phyloP scores from a whole-genome alignment of 495 filamentous ascomycete genomes.

The Physcia stellaris region DNA sequence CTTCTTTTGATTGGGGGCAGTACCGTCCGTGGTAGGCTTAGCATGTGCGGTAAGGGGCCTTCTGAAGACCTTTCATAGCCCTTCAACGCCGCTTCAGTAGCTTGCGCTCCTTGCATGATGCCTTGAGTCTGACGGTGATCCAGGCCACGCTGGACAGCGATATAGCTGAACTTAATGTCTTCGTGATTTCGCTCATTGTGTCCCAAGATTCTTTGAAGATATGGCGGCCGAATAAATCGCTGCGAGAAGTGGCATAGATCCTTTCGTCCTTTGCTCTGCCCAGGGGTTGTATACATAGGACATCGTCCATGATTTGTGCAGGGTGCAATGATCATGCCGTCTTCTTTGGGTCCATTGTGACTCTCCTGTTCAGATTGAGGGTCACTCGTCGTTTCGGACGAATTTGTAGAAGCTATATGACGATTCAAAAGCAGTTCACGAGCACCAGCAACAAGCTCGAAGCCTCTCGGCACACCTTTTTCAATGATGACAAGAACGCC shows the following conservation, averaged over 20 bases:
- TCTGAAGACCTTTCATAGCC: slow-evolving; percentile 28
- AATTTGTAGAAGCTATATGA: slow-evolving; percentile 54
- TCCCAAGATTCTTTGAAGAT: slow-evolving; percentile 66
- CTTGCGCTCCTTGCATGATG: slow-evolving; percentile 28
- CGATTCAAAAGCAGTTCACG: slow-evolving; percentile 62
- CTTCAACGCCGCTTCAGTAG: slow-evolving; percentile 36
- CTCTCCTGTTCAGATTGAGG: slow-evolving; percentile 24
- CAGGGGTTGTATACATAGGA: slow-evolving; percentile 69
- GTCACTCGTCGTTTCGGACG: slow-evolving; percentile 29
- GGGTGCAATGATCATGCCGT: slow-evolving; percentile 86
- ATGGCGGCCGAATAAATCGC: slow-evolving; percentile 70
- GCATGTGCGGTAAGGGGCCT: slow-evolving; percentile 8
- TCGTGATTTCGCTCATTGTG: slow-evolving; percentile 68
- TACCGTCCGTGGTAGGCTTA: slow-evolving; percentile 65
- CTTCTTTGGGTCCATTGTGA: slow-evolving; percentile 41
- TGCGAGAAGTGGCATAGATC: slow-evolving; percentile 90
- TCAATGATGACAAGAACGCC: slow-evolving; percentile 81
- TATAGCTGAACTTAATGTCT: slow-evolving; percentile 76
- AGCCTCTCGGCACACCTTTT: slow-evolving; percentile 82
- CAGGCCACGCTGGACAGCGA: slow-evolving; percentile 71
- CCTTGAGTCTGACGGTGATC: slow-evolving; percentile 31
- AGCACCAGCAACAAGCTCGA: slow-evolving; percentile 79
- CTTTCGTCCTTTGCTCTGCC: slow-evolving; percentile 54
- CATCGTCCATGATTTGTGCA: slow-evolving; percentile 86
- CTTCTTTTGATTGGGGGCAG: slow-evolving; percentile 71